Evolutionary conservation across 2,329 filamentous ascomycete species (phyloP).

Genomic region (Myotisia sp.): DNA sequence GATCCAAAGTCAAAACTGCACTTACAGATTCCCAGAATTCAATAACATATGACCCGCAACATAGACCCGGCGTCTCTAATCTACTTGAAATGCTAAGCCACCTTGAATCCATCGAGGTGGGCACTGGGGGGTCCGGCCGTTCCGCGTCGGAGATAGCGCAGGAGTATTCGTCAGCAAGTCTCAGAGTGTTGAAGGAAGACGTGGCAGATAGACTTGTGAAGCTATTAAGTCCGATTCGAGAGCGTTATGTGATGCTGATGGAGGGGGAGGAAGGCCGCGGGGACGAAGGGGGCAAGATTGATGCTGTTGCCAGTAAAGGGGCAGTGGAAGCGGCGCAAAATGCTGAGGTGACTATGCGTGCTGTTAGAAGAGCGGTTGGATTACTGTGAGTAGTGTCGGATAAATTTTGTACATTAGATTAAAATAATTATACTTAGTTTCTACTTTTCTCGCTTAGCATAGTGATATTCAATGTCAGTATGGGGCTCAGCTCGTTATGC

Average conservation of each 20-base stretch:
- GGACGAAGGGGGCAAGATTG: slow-evolving; percentile 6
- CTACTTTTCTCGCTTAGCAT: no score
- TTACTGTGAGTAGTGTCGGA: no score
- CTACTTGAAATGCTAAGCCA: slow-evolving; percentile 66
- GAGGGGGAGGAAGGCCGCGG: slow-evolving; percentile 1
- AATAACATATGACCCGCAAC: slow-evolving; percentile 57
- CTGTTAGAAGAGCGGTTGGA: slow-evolving; percentile 11
- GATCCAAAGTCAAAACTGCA: slow-evolving; percentile 54
- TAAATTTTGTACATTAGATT: no score
- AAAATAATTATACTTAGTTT: no score
- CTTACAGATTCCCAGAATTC: slow-evolving; percentile 56
- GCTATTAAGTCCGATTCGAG: slow-evolving; percentile 22
- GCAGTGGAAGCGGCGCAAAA: slow-evolving; percentile 9
- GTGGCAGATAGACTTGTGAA: slow-evolving; percentile 37
- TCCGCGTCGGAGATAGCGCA: slow-evolving; percentile 34
- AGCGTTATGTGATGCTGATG: slow-evolving; percentile 15
- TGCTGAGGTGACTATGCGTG: slow-evolving; percentile 10
- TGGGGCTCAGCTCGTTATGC: no score
- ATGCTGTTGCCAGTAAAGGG: slow-evolving; percentile 10
- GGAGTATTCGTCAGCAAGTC: slow-evolving; percentile 31
- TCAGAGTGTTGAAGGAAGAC: slow-evolving; percentile 49
- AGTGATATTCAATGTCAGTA: no score
- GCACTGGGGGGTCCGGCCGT: slow-evolving; percentile 7
- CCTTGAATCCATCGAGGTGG: slow-evolving; percentile 35
- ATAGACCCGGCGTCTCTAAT: slow-evolving; percentile 73